Conservation (phyloP, 139 green algal genomes). For the Dunaliella primolecta region DNA sequence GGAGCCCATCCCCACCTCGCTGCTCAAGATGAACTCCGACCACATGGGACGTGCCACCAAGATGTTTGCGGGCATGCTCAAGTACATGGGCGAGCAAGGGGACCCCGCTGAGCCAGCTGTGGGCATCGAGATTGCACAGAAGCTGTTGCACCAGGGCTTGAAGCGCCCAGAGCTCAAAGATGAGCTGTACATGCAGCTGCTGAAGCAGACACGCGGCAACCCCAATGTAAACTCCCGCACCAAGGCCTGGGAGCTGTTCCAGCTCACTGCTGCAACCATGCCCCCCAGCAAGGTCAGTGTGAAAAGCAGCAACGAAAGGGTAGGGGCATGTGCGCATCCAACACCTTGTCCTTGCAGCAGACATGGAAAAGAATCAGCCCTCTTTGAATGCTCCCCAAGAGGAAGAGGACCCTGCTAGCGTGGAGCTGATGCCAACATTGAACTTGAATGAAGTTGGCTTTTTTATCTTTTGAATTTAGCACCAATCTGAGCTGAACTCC, state of each 20-base stretch:
- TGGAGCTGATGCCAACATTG: too few species aligned
- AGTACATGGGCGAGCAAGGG: conserved; percentile 71
- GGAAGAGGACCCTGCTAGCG: too few species aligned
- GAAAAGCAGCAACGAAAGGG: not conserved
- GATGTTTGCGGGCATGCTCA: conserved; percentile 83
- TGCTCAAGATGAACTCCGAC: conserved; percentile 83
- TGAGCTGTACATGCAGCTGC: conserved; percentile 86
- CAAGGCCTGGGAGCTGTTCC: conserved; percentile 87
- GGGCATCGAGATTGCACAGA: conserved; percentile 75
- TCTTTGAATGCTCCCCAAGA: too few species aligned
- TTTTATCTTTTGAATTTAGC: too few species aligned
- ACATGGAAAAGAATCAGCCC: too few species aligned
- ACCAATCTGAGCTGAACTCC: too few species aligned
- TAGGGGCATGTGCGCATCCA: too few species aligned
- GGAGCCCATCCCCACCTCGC: conserved; percentile 82
- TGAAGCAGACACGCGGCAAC: conserved; percentile 91
- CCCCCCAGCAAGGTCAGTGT: conserved; percentile 72
- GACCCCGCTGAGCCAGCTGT: conserved; percentile 32
- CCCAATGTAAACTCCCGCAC: conserved; percentile 32
- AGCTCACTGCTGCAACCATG: conserved; percentile 77
- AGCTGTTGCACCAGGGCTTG: conserved; percentile 86
- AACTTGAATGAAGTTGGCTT: too few species aligned
- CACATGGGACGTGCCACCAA: conserved; percentile 80
- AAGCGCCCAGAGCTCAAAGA: conserved; percentile 89
- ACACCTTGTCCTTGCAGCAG: too few species aligned